Base-by-base conservation (phyloP, 2,329 filamentous ascomycete genomes). In the Conoideocrella luteorostrata region DNA sequence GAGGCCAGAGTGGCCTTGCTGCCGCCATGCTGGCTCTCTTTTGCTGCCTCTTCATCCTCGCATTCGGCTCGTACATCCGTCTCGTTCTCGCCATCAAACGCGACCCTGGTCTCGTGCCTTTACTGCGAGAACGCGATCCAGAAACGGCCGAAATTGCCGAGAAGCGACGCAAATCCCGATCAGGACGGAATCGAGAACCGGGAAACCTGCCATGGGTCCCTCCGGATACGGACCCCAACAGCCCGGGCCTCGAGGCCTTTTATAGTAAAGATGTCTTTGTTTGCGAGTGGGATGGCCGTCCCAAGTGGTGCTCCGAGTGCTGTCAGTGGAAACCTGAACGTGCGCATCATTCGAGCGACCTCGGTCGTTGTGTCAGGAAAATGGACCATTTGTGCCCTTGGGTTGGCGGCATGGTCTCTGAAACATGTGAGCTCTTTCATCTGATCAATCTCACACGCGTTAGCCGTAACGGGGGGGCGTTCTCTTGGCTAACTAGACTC, bases 311-410 rank as follows among this genome's bases (percentile, higher is more conserved):
- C 65, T 82, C 82, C 4, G 77, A 79, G 41, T 98, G 91, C 61
- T 78, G 78, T 44, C 87, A 84, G 51, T 95, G 86, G 80, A 97
- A 96, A 63, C 82, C 86, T 0, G 91, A 96, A 57, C 77, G 91
- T 4, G 78, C 85, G 3, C 89, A 95, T 60, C 91, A 97, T 63
- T 94, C 86, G 57, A 82, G 82, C 41, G 87, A 95, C 58, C 70
- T 93, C 11, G 80, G 80, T 39, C 76, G 88, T 34, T 97, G 91
- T 57, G 85, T 95, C 18, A 70, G 77, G 32, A 93, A 93, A 56
- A 93, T 96, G 85, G 91, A 97, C 50, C 91, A 97, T 59, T 93
- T 90, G 56, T 98, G 93, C 57, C 93, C 91, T 0, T 97, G 85
- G 86, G 90, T 95, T n/a, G 91, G 91, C 4, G 93, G 91, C 18